phyloP scores from a whole-genome alignment of 345 rosid genomes.

The Turnera subulata region DNA sequence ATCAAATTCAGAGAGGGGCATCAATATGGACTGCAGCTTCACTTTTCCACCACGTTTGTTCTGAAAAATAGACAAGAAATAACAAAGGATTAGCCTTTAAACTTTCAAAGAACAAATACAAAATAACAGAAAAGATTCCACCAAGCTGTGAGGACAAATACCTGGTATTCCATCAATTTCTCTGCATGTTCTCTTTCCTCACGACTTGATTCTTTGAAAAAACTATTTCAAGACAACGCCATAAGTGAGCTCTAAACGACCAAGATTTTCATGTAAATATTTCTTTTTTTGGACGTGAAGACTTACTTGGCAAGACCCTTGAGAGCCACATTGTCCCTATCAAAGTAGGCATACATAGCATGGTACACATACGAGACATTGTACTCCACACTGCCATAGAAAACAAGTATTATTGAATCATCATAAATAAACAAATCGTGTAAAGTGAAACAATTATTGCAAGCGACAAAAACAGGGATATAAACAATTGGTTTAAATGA shows the following conservation, averaged over 20 bases:
- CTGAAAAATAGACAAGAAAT: slow-evolving; percentile 7
- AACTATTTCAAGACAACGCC: slow-evolving; percentile 9
- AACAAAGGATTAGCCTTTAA: neutral
- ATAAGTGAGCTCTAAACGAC: neutral
- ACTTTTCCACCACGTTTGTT: slow-evolving; percentile 37
- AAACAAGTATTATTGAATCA: neutral
- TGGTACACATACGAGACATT: slow-evolving; percentile 33
- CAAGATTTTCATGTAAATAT: no score
- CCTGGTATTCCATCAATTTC: slow-evolving; percentile 36
- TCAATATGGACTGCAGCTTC: slow-evolving; percentile 25
- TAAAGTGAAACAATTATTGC: no score
- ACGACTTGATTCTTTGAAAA: slow-evolving; percentile 27
- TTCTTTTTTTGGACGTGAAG: neutral
- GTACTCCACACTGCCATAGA: slow-evolving; percentile 31
- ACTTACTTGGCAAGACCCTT: slow-evolving; percentile 29
- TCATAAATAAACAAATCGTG: no score
- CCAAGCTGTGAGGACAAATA: neutral
- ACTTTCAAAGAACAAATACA: neutral
- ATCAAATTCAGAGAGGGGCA: slow-evolving; percentile 29
- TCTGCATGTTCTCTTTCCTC: slow-evolving; percentile 34
- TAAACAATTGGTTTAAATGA: neutral
- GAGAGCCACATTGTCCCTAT: slow-evolving; percentile 33
- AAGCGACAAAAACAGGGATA: neutral
- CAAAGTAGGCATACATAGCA: slow-evolving; percentile 32
- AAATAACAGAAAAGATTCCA: neutral